Conservation (phyloP, 768 basidiomycete genomes). For the Russula virescens region DNA sequence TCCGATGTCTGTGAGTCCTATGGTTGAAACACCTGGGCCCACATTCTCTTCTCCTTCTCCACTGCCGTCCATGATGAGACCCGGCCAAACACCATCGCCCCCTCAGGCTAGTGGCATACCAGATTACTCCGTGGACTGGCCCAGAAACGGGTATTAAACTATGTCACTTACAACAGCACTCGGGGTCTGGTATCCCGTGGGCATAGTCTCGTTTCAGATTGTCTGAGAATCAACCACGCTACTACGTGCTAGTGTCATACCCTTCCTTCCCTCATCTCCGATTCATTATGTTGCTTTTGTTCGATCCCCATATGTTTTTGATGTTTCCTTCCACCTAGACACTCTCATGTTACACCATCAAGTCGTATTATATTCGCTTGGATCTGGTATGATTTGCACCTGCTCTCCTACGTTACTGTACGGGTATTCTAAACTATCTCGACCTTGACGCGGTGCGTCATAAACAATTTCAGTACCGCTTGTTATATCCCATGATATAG, state of each 20-base stretch:
- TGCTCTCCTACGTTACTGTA: constrained; percentile 15
- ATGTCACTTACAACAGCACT: constrained; percentile 8
- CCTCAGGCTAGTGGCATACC: constrained; percentile 15
- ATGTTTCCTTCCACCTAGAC: constrained; percentile 8
- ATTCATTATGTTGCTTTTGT: constrained; percentile 14
- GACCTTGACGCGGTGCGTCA: constrained; percentile 12
- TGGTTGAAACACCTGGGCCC: constrained; percentile 4
- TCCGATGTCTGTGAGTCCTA: constrained; percentile 12
- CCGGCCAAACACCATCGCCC: constrained; percentile 19
- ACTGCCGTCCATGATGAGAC: not conserved
- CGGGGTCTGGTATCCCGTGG: constrained; percentile 18
- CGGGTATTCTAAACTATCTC: constrained; percentile 9
- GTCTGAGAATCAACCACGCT: constrained; percentile 14
- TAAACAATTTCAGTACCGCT: constrained; percentile 8
- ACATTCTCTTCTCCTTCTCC: constrained; percentile 20
- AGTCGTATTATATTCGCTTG: constrained; percentile 8
- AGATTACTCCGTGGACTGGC: constrained; percentile 8
- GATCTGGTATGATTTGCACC: not conserved
- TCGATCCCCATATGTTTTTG: constrained; percentile 6
- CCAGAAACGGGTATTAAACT: constrained; percentile 21
- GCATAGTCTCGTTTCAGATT: constrained; percentile 8
- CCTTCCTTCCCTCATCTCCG: constrained; percentile 20
- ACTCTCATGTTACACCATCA: not conserved
- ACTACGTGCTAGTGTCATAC: constrained; percentile 21
- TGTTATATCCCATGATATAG: constrained; percentile 1